Evolutionary conservation across 495 filamentous ascomycete genomes (phyloP).

Genomic region (Lepraria neglecta): DNA sequence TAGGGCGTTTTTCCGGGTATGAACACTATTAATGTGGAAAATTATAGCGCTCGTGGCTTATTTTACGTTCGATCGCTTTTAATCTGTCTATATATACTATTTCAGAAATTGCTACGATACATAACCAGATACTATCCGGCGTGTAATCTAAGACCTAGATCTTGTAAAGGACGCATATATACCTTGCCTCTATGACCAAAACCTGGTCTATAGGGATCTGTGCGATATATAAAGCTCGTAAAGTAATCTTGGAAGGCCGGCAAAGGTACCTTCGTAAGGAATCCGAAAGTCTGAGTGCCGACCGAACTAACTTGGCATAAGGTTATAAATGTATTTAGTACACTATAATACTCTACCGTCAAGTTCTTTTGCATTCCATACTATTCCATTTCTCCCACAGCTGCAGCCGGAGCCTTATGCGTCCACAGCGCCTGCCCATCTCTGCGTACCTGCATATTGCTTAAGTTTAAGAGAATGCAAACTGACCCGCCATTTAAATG

Average conservation of each 20-base stretch:
- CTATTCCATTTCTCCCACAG: constrained; percentile 5
- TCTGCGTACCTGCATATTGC: not conserved
- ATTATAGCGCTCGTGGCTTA: not conserved
- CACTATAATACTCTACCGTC: constrained; percentile 7
- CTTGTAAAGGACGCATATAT: not conserved
- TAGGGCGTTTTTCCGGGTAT: not conserved
- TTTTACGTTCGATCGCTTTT: not conserved
- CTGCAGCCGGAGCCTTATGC: constrained; percentile 6
- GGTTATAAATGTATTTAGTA: constrained; percentile 11
- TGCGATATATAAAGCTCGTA: not conserved
- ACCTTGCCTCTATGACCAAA: constrained; percentile 7
- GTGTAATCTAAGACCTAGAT: not conserved
- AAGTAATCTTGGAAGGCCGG: not conserved
- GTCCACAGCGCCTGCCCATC: no score
- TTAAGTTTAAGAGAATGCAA: not conserved
- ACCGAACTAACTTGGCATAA: no score
- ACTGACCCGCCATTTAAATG: not conserved
- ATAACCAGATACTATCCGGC: not conserved
- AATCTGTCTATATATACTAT: constrained; percentile 1
- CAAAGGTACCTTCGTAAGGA: not conserved
- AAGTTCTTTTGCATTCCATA: constrained; percentile 5
- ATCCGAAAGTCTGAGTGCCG: constrained; percentile 1
- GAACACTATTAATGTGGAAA: constrained; percentile 1
- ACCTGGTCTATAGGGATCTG: constrained; percentile 3
- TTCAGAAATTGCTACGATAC: not conserved